Conservation (phyloP, 495 filamentous ascomycete genomes). For the Penicillium antarcticum region DNA sequence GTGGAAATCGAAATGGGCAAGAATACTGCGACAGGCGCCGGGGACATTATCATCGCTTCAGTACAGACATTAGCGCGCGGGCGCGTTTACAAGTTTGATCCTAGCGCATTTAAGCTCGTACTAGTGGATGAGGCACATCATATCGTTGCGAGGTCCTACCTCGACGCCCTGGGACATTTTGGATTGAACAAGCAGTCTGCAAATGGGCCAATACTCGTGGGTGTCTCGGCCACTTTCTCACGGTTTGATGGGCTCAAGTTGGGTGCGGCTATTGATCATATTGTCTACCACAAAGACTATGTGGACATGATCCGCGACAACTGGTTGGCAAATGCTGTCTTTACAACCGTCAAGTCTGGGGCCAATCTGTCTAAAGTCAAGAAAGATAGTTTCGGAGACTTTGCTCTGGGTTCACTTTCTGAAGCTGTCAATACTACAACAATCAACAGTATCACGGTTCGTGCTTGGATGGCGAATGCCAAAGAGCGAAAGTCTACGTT, state of each 20-base stretch:
- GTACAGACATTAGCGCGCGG: constrained; percentile 72
- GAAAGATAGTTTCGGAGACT: constrained; percentile 69
- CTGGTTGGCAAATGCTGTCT: constrained; percentile 78
- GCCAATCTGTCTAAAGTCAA: constrained; percentile 71
- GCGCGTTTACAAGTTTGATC: constrained; percentile 77
- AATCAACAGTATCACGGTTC: constrained; percentile 77
- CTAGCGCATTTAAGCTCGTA: constrained; percentile 77
- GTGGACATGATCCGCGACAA: constrained; percentile 94
- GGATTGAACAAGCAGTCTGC: constrained; percentile 53
- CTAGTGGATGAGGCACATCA: constrained; percentile 99
- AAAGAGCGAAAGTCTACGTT: constrained; percentile 74
- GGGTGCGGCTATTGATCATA: constrained; percentile 86
- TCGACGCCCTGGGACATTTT: constrained; percentile 70
- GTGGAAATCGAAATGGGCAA: constrained; percentile 91
- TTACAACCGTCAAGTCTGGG: constrained; percentile 84
- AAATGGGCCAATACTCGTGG: constrained; percentile 70
- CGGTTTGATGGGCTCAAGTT: constrained; percentile 84
- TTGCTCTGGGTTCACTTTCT: constrained; percentile 69
- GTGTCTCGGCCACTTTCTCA: constrained; percentile 91
- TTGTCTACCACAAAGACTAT: constrained; percentile 97
- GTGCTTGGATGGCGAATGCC: constrained; percentile 79
- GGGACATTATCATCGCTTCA: constrained; percentile 95
- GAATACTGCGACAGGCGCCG: constrained; percentile 65
- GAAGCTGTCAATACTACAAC: constrained; percentile 72
- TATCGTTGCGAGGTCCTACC: constrained; percentile 80